Conservation (phyloP, 2,329 filamentous ascomycete species). For the Trichoderma koningii region DNA sequence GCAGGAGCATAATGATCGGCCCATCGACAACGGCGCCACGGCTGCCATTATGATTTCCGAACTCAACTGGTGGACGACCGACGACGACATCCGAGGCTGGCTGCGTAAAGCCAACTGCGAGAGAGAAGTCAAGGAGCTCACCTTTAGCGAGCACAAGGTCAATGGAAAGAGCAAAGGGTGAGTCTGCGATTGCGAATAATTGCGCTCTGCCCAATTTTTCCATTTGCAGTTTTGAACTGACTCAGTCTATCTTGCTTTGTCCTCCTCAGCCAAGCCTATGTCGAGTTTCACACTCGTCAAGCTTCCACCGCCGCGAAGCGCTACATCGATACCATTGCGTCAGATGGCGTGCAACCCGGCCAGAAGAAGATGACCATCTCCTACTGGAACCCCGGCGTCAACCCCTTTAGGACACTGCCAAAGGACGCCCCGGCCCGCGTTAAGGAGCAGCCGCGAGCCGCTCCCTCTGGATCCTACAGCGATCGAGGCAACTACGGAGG, state of each 20-base stretch:
- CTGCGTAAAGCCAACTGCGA: slow-evolving; percentile 77
- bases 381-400: slow-evolving; percentile 75
- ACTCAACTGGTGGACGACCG: slow-evolving; percentile 94
- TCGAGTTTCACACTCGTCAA: slow-evolving; percentile 82
- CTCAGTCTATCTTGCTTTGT: slow-evolving; percentile 27
- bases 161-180: slow-evolving; percentile 99
- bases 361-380: slow-evolving; percentile 73
- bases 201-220: neutral
- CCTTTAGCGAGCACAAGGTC: slow-evolving; percentile 97
- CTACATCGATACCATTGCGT: slow-evolving; percentile 67
- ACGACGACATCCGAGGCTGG: slow-evolving; percentile 93
- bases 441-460: slow-evolving; percentile 63
- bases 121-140: slow-evolving; percentile 84
- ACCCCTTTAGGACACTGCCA: slow-evolving; percentile 87
- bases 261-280: slow-evolving; percentile 66
- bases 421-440: slow-evolving; percentile 74
- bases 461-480: slow-evolving; percentile 52
- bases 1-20: slow-evolving; percentile 50
- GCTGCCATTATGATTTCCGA: slow-evolving; percentile 84
- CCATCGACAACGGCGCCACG: slow-evolving; percentile 61
- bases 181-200: slow-evolving; percentile 33
- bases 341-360: slow-evolving; percentile 53
- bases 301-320: slow-evolving; percentile 85
- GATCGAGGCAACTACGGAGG: slow-evolving; percentile 54
- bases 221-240: neutral